Conservation (phyloP, 208 protist species). For the Porcisia hertigi region DNA sequence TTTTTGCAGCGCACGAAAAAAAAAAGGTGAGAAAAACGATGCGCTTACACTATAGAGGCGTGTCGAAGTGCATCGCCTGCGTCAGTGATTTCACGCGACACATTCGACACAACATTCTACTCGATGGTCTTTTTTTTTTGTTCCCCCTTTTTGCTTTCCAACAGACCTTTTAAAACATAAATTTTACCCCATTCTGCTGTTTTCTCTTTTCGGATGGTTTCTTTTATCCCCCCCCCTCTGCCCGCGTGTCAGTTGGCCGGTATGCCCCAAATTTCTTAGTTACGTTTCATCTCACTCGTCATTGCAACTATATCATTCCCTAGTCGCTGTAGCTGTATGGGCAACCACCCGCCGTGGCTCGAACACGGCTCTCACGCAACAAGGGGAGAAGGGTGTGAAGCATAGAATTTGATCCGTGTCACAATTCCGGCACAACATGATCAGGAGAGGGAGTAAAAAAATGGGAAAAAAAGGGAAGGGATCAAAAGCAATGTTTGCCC, state of each 20-base stretch:
- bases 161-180: not conserved
- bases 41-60: not conserved
- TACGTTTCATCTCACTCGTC: not conserved
- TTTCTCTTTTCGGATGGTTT: not conserved
- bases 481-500: not conserved
- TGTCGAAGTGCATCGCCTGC: not conserved
- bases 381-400: not conserved
- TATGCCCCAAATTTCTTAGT: not conserved
- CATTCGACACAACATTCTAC: not conserved
- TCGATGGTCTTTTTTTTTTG: constrained; percentile 15
- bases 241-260: not conserved
- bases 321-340: not conserved
- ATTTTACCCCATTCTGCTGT: not conserved
- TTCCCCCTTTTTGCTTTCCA: not conserved
- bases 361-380: not conserved
- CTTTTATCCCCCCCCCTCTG: not conserved
- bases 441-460: not conserved
- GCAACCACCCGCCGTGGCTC: not conserved
- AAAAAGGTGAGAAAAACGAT: not conserved
- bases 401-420: not conserved
- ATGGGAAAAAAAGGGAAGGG: not conserved
- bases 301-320: not conserved
- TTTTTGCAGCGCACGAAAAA: too few species aligned
- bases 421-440: not conserved
- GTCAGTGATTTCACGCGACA: not conserved